phyloP scores from a whole-genome alignment of 495 filamentous ascomycete species.

The Hypoxylon cercidicola region DNA sequence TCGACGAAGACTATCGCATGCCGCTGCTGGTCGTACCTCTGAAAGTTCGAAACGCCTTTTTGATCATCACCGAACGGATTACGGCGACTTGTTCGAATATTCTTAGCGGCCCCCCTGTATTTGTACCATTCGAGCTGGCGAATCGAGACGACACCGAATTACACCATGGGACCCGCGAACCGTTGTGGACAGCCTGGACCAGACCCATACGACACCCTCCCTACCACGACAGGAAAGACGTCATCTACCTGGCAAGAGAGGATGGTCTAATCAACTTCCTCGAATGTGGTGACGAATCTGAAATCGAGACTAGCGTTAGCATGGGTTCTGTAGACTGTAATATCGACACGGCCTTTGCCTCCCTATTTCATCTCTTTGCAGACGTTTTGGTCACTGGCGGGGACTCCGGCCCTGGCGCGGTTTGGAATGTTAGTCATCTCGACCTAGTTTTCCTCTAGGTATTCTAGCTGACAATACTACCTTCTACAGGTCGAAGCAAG shows the following conservation, averaged over 20 bases:
- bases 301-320: slow-evolving; percentile 59
- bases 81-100: slow-evolving; percentile 70
- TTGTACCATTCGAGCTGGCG: slow-evolving; percentile 49
- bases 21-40: slow-evolving; percentile 76
- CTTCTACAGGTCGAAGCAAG: slow-evolving; percentile 50
- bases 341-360: slow-evolving; percentile 74
- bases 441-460: slow-evolving; percentile 5
- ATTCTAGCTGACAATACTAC: slow-evolving; percentile 29
- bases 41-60: slow-evolving; percentile 70
- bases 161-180: slow-evolving; percentile 52
- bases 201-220: slow-evolving; percentile 70
- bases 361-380: slow-evolving; percentile 58
- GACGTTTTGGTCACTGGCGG: slow-evolving; percentile 85
- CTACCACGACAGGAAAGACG: slow-evolving; percentile 70
- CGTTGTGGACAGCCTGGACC: slow-evolving; percentile 74
- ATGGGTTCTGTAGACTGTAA: slow-evolving; percentile 70
- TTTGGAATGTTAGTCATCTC: slow-evolving; percentile 70
- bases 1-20: slow-evolving; percentile 69
- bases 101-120: slow-evolving; percentile 60
- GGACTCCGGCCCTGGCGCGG: slow-evolving; percentile 80
- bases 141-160: slow-evolving; percentile 45
- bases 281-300: slow-evolving; percentile 66
- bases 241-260: slow-evolving; percentile 81
- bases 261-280: slow-evolving; percentile 78
- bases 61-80: slow-evolving; percentile 67